Base-by-base conservation (phyloP, 1,284 basidiomycete genomes). In the Sphagnurus paluster region DNA sequence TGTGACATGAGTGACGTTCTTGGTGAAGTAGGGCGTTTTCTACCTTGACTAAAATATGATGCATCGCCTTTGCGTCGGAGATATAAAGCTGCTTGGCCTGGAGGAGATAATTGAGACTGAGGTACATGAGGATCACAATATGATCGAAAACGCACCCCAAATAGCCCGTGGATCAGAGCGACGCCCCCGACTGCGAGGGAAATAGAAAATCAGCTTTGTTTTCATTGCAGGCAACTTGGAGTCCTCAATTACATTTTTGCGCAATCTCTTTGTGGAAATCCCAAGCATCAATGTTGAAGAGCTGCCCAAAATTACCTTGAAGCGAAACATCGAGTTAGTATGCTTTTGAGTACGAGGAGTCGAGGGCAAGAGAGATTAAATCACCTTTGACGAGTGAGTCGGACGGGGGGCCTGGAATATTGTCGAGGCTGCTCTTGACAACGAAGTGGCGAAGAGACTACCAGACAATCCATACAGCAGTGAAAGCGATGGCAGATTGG, bases 11-110 rank as follows among this genome's bases (percentile, higher is more conserved):
- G 6, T 26, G 25, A 26, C 6, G 25, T 26, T 6, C 25, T 10
- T 8, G n/a, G n/a, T n/a, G n/a, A n/a, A n/a, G n/a, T n/a, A n/a
- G n/a, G n/a, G n/a, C 42, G 28, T n/a, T 60, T 47, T 26, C 4
- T 8, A 63, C 66, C 58, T 69, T 70, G 7, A 66, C 57, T n/a
- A 69, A 21, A 26, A 69, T 64, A 37, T 70, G 61, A 26, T 70
- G 57, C 36, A 69, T 21, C 6, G 68, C 67, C 44, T 65, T 65
- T 0, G 67, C 62, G 40, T 70, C 67, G 33, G 54, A 65, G 10
- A 64, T 50, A 42, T 62, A 63, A 6, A 67, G 48, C 23, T 56
- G 39, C 14, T 53, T 59, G 21, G 59, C 56, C 67, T 67, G n/a
- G n/a, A n/a, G n/a, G n/a, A 23, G 19, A 20, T 1, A n/a, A n/a